Evolutionary conservation across 2,329 filamentous ascomycete species (phyloP), one percentile per base, ranked within the genome.

Genomic region (Fusarium sp.): DNA sequence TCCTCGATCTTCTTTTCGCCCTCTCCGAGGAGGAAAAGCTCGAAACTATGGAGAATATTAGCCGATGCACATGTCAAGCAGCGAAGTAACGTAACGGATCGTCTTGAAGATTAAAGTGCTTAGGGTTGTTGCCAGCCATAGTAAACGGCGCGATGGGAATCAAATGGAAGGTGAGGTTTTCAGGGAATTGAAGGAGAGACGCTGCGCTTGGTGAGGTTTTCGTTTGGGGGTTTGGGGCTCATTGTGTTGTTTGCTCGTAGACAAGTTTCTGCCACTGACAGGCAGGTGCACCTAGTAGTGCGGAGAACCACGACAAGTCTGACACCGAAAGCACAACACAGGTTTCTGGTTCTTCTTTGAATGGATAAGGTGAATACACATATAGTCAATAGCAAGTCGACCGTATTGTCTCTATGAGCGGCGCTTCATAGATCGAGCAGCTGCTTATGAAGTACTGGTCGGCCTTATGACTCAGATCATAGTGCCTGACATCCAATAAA

Each of bases 1-100:
- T 94, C 91, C 63, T 94, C 91, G 61, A 97, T 93, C 83, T 97
- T 98, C 85, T 95, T 96, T 86, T 99, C 93, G 66, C 91, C 94
- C 49, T 94, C 91, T 40, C 81, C 88, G 63, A 98, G 91, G 69
- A 97, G 83, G 83, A 97, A 98, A 49, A 97, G 88, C 85, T 98
- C 96, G 83, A 97, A 97, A 77, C 96, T 98, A 18, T 15, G 36
- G 13, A 8, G 3, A 13, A 20, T 12, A 65, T 79, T 38, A 79
- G 77, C 34, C 41, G 41, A 38, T 33, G 37, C 31, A 46, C n/a
- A 5, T 11, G 8, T 23, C 23, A 9, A 42, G 20, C 34, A 31
- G n/a, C 37, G 26, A 11, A 56, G 30, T n/a, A 73, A 77, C 77
- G 71, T 69, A 78, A 79, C 78, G 71, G 67, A 66, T 74, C 72